Evolutionary conservation across 176 grass and related monocot species (phyloP), one percentile per base, ranked within the genome.

Genomic region (Panicum miliaceum): DNA sequence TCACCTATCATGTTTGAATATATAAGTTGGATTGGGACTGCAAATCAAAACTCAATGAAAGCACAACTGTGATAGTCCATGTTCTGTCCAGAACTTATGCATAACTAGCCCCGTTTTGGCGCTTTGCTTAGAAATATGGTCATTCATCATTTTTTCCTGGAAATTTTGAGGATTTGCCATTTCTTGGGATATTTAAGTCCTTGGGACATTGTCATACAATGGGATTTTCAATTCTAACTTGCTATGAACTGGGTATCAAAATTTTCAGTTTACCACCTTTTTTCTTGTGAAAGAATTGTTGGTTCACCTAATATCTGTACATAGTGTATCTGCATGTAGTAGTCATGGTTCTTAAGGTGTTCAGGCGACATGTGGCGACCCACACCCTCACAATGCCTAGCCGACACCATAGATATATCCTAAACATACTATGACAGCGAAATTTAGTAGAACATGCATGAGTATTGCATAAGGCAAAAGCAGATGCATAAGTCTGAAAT

Each of bases 231-330:
- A 16, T 69, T 50, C 2, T 16, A 81, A 67, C 9, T 42, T 56
- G 34, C 13, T 57, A 56, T 10, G 4, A 3, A 43, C 22, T 58
- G 32, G 19, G 46, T 68, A 34, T 15, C 63, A 79, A 81, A 64
- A 19, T 27, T 40, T 38, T 26, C 64, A 68, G 9, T 25, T 9
- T 56, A 54, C 32, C 14, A 76, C 12, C 20, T 56, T 34, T 76
- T n/a, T 2, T 8, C 35, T 16, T 13, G 5, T 57, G 47, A 4
- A 38, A 26, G n/a, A 26, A 68, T 27, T 19, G 8, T 38, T 68
- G 46, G 14, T 67, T 68, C 27, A 3, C 47, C 11, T 80, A 56
- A 58, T 85, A 14, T 57, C 42, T 85, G 14, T 79, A 16, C 29
- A 40, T n/a, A 79, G 52, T 37, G 53, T n/a, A 79, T 26, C 19